phyloP scores from a whole-genome alignment of 495 filamentous ascomycete genomes.

The Neurospora sp. region DNA sequence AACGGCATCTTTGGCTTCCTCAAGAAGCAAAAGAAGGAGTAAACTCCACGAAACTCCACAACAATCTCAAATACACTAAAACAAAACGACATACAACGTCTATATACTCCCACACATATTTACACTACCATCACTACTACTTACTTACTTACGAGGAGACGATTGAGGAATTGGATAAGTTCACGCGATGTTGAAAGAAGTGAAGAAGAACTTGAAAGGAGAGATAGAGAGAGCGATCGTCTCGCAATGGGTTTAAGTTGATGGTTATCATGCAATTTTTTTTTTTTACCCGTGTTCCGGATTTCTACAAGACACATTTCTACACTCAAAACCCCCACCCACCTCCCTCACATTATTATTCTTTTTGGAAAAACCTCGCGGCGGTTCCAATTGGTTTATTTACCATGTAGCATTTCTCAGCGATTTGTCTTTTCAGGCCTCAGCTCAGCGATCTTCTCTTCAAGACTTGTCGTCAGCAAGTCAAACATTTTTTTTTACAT shows the following conservation, averaged over 20 bases:
- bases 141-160: neutral
- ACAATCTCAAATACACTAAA: neutral
- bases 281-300: neutral
- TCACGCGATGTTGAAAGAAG: neutral
- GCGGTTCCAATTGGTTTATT: neutral
- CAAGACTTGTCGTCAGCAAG: neutral
- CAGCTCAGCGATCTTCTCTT: neutral
- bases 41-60: neutral
- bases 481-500: neutral
- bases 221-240: neutral
- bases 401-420: neutral
- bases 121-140: neutral
- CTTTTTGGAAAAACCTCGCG: neutral
- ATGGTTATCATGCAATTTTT: neutral
- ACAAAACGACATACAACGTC: neutral
- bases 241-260: neutral
- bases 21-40: slow-evolving; percentile 21
- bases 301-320: neutral
- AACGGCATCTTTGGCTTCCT: slow-evolving; percentile 12
- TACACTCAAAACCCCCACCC: neutral
- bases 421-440: neutral
- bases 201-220: neutral
- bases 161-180: neutral
- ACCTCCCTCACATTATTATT: neutral
- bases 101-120: neutral